Conservation (phyloP, 106 monocot species). For the Chionographis japonica region DNA sequence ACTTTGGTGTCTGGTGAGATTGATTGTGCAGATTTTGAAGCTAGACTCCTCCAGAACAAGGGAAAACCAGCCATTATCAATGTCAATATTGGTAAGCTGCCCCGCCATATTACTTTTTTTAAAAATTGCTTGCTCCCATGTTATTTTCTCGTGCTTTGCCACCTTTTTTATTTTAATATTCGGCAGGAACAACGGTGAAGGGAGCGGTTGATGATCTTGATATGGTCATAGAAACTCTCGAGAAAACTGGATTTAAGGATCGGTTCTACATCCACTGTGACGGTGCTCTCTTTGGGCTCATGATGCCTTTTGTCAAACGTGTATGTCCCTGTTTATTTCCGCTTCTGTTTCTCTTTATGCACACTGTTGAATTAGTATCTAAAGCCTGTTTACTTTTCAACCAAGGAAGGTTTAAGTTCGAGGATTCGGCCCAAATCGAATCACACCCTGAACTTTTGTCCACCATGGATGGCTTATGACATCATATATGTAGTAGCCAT, state of each 20-base stretch:
- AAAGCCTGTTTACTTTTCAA: too few relatives aligned
- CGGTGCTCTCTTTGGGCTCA: constrained; percentile 82
- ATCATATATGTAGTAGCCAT: too few relatives aligned
- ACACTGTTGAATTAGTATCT: constrained; percentile 5
- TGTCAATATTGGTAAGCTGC: constrained; percentile 59
- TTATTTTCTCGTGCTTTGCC: not conserved
- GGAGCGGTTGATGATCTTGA: constrained; percentile 73
- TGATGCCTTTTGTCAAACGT: constrained; percentile 85
- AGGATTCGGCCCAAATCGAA: not conserved
- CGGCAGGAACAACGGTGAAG: constrained; percentile 50
- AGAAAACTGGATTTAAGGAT: constrained; percentile 71
- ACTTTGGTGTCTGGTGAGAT: constrained; percentile 67
- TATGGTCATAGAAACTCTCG: constrained; percentile 64
- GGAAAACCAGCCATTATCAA: constrained; percentile 67
- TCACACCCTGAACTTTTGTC: too few relatives aligned
- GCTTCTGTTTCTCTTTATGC: not conserved
- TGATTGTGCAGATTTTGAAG: constrained; percentile 47
- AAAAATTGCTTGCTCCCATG: not conserved
- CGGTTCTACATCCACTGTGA: constrained; percentile 97
- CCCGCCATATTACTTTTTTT: not conserved
- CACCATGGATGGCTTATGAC: too few relatives aligned
- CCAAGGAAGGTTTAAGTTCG: too few relatives aligned
- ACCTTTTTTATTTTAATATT: not conserved
- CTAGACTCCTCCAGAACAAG: constrained; percentile 44
- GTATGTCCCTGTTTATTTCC: constrained; percentile 25